Conservation (phyloP, 1,284 basidiomycete species). For the Ceratobasidium sp. region DNA sequence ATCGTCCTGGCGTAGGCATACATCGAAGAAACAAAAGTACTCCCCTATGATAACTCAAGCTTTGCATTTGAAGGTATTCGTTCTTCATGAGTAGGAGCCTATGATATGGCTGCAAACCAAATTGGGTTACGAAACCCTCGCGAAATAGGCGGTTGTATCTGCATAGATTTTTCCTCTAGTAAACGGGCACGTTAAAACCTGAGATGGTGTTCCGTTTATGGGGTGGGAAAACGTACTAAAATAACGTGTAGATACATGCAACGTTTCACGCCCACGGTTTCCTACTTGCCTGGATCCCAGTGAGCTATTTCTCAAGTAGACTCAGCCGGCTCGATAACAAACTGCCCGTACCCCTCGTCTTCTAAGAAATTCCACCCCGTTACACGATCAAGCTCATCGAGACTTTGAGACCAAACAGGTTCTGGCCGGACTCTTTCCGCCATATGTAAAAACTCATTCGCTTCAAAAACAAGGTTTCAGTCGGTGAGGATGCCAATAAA, state of each 20-base stretch:
- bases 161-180: no score
- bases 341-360: background rate
- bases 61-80: no score
- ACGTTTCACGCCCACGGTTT: background rate
- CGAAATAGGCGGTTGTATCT: no score
- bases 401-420: background rate
- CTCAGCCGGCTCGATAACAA: background rate
- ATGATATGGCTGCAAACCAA: no score
- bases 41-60: no score
- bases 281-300: background rate
- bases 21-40: no score
- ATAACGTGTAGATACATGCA: background rate
- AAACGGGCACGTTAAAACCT: no score
- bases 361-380: background rate
- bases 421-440: background rate
- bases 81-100: no score
- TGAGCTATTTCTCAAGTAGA: background rate
- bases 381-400: background rate
- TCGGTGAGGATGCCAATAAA: background rate
- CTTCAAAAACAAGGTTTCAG: background rate
- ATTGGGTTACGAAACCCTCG: no score
- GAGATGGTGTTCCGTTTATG: no score
- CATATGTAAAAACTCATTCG: conserved; percentile 4
- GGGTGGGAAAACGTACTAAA: no score
- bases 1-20: no score